Percentiles rank a stretch among this genome's conserved stretches.
Evolutionary conservation across 306 rosid species (phyloP).

Genomic region (Quillaja saponaria): DNA sequence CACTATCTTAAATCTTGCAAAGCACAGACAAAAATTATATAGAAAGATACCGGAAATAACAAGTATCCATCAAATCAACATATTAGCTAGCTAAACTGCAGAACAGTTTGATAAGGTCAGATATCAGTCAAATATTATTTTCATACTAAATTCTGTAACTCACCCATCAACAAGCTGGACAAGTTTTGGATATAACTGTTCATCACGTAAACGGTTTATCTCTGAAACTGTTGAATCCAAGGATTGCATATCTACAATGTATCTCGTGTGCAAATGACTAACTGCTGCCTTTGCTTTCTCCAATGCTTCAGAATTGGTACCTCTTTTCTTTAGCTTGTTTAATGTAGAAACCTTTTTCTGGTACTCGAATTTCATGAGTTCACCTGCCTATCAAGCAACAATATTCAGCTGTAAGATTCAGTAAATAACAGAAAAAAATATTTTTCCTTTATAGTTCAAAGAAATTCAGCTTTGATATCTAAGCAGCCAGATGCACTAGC

Average conservation of each 20-base stretch:
- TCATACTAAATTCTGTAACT: constrained; percentile 36
- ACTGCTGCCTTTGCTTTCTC: constrained; percentile 92
- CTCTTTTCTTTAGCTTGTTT: constrained; percentile 71
- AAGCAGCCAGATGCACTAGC: constrained; percentile 10
- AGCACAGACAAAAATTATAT: not conserved
- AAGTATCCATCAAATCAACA: not conserved
- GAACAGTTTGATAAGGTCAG: constrained; percentile 5
- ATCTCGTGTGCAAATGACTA: constrained; percentile 93
- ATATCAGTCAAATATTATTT: constrained; percentile 10
- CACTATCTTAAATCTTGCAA: no score
- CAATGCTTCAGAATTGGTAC: constrained; percentile 63
- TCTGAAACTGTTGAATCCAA: constrained; percentile 96
- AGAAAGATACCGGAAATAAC: not conserved
- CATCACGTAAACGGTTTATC: constrained; percentile 84
- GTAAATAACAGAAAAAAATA: not conserved
- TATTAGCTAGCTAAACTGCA: not conserved
- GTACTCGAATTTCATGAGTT: constrained; percentile 85
- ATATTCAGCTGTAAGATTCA: constrained; percentile 23
- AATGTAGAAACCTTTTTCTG: constrained; percentile 77
- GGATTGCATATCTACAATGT: constrained; percentile 98
- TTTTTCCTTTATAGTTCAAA: not conserved
- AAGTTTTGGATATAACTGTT: constrained; percentile 80
- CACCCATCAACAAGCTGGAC: constrained; percentile 86
- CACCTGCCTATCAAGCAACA: constrained; percentile 79
- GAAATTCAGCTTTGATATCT: not conserved